These are phyloP conservation scores for Agastache rugosa DNA, from an alignment of 257 asterid species.

Conservation along the genomic window DNA sequence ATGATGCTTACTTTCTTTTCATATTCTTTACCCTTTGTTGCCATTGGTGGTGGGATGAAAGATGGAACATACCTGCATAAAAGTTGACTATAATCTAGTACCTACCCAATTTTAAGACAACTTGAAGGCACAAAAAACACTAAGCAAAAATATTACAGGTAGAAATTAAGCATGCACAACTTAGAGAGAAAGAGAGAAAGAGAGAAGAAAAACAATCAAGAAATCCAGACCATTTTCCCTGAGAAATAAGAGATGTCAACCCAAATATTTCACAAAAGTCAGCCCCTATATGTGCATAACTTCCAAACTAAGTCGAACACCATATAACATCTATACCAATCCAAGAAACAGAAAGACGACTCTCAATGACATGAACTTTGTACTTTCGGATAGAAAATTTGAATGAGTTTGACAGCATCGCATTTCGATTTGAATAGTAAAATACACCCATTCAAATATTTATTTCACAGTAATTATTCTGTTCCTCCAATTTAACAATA, in stretches of 20 bases:
- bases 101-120: constrained; percentile 44
- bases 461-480: not conserved
- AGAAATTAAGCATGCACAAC: constrained; percentile 14
- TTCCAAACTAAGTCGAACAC: constrained; percentile 8
- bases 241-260: constrained; percentile 21
- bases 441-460: not conserved
- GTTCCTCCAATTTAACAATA: constrained; percentile 11
- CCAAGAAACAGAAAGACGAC: constrained; percentile 6
- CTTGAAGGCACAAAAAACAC: constrained; percentile 12
- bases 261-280: not conserved
- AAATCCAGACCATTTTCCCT: not conserved
- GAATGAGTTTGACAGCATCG: not conserved
- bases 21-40: constrained; percentile 78
- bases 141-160: constrained; percentile 4
- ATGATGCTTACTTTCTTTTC: constrained; percentile 73
- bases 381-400: constrained; percentile 2
- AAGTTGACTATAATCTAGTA: constrained; percentile 59
- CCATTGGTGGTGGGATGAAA: constrained; percentile 93
- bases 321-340: not conserved
- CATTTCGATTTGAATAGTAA: not conserved
- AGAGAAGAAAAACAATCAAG: constrained; percentile 17
- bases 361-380: not conserved
- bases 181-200: not conserved
- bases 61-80: constrained; percentile 97
- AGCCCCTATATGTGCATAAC: constrained; percentile 2